These are phyloP conservation scores for Leishmania gerbilli DNA, from an alignment of 208 protist genomes.

Conservation along the genomic window DNA sequence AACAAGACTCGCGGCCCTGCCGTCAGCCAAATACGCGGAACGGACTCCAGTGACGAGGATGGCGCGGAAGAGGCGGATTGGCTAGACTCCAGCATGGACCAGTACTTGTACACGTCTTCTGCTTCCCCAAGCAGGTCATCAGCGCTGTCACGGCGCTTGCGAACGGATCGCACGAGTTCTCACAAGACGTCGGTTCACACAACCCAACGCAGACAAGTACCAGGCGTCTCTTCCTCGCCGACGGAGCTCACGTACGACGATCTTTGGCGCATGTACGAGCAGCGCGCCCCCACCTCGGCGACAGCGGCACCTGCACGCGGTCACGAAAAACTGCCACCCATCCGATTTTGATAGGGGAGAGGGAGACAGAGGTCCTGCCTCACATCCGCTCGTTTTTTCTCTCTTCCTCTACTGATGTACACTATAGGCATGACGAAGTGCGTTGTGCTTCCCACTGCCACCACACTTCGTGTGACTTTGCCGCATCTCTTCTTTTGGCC, in stretches of 20 bases:
- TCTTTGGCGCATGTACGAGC: constrained; percentile 58
- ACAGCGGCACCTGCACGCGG: neutral
- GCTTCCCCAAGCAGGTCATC: neutral
- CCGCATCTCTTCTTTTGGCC: neutral
- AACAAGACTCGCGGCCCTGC: neutral
- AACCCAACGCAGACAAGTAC: neutral
- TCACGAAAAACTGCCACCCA: constrained; percentile 17
- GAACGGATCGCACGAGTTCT: neutral
- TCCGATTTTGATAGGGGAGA: constrained; percentile 25
- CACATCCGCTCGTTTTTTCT: neutral
- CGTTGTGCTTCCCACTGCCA: neutral
- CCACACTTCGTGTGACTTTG: neutral
- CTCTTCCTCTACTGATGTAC: neutral
- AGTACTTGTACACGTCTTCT: neutral
- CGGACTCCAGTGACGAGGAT: constrained; percentile 7
- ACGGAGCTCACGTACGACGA: constrained; percentile 33
- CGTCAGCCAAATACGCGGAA: neutral
- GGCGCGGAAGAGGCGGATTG: constrained; percentile 1
- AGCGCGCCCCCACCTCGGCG: constrained; percentile 27
- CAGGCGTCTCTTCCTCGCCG: neutral
- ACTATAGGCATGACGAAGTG: neutral
- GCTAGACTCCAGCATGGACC: constrained; percentile 8
- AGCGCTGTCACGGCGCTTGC: neutral
- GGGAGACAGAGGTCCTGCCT: neutral
- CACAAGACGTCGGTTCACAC: neutral